These are phyloP conservation scores for Fraxinus cuspidata DNA, from an alignment of 257 asterid species.

Conservation along the genomic window DNA sequence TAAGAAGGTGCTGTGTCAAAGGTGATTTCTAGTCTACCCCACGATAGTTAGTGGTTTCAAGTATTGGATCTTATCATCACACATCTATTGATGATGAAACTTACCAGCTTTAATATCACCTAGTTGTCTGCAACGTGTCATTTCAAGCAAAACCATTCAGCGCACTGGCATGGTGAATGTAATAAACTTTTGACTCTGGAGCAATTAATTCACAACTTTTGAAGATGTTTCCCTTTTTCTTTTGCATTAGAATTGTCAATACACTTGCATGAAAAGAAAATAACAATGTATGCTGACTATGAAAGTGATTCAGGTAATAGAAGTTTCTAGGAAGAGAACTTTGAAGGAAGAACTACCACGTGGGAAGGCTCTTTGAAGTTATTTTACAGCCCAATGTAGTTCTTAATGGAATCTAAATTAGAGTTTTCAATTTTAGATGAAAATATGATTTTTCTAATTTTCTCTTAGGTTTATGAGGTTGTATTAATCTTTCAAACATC, in stretches of 20 bases:
- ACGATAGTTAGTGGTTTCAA: constrained; percentile 3
- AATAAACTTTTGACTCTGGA: background rate
- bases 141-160: background rate
- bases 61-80: constrained; percentile 13
- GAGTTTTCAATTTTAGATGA: background rate
- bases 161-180: constrained; percentile 3
- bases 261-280: background rate
- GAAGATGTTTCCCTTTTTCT: background rate
- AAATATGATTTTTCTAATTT: background rate
- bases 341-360: background rate
- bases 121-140: background rate
- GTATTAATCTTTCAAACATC: background rate
- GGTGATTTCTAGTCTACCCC: constrained; percentile 44
- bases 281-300: background rate
- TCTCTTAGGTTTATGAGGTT: background rate
- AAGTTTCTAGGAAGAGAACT: background rate
- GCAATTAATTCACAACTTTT: constrained; percentile 7
- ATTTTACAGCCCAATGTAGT: background rate
- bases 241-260: background rate
- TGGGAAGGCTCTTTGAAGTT: background rate
- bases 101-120: constrained; percentile 8
- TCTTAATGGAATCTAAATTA: background rate
- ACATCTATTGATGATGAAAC: background rate
- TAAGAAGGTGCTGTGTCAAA: constrained; percentile 83
- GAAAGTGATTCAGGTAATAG: background rate